Percentiles rank a stretch among this genome's conserved stretches.
phyloP scores from a whole-genome alignment of 2,329 filamentous ascomycete species.

The Hypoxylon rubiginosum region DNA sequence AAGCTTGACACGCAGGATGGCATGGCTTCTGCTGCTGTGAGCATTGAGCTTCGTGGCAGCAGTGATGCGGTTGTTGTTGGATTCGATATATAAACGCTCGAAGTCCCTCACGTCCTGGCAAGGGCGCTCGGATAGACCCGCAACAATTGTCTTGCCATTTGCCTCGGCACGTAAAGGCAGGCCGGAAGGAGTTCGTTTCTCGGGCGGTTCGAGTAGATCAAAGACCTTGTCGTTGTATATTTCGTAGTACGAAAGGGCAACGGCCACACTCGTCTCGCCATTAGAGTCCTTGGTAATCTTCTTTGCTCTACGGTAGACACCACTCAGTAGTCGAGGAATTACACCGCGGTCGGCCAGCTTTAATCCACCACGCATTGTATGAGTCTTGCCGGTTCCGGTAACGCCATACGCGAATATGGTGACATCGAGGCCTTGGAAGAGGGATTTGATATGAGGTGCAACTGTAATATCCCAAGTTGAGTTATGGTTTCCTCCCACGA shows the following conservation, averaged over 20 bases:
- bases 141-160: constrained; percentile 87
- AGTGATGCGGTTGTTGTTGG: constrained; percentile 90
- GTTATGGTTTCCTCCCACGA: constrained; percentile 14
- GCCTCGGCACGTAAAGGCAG: constrained; percentile 88
- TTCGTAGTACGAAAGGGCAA: constrained; percentile 91
- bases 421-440: constrained; percentile 90
- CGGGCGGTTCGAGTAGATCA: constrained; percentile 87
- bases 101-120: constrained; percentile 92
- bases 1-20: constrained; percentile 90
- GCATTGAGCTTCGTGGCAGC: constrained; percentile 93
- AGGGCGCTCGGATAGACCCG: constrained; percentile 84
- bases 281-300: constrained; percentile 86
- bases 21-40: constrained; percentile 89
- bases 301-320: constrained; percentile 85
- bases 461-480: constrained; percentile 65
- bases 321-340: constrained; percentile 86
- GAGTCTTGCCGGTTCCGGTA: constrained; percentile 93
- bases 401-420: constrained; percentile 95
- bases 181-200: constrained; percentile 86
- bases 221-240: constrained; percentile 98
- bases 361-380: constrained; percentile 94
- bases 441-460: constrained; percentile 87
- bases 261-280: constrained; percentile 77
- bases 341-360: constrained; percentile 87
- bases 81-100: constrained; percentile 89